Conservation (phyloP, 1,139 yeast species). For the Sugiyamaella pinicola region DNA sequence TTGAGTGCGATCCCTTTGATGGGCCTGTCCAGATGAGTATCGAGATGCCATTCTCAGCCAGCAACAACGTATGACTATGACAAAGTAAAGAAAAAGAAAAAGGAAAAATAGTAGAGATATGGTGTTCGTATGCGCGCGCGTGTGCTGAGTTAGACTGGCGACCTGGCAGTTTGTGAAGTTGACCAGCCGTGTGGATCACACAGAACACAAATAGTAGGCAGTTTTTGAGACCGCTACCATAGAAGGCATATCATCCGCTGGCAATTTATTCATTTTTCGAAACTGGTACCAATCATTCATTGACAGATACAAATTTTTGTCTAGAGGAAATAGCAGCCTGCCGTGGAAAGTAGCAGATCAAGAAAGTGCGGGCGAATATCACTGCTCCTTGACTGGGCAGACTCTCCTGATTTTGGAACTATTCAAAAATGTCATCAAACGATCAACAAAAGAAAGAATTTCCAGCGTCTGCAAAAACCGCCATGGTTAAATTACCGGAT, state of each 20-base stretch:
- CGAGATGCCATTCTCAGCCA: constrained; percentile 27
- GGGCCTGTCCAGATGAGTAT: constrained; percentile 36
- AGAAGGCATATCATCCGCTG: too few species aligned
- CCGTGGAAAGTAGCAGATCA: too few species aligned
- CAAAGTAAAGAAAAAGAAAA: not conserved
- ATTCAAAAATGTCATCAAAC: too few species aligned
- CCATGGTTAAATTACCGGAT: constrained; percentile 24
- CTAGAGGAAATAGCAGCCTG: too few species aligned
- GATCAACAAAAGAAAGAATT: constrained; percentile 18
- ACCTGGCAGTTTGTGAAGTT: not conserved
- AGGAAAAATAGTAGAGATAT: not conserved
- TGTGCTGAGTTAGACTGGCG: not conserved
- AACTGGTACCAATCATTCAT: too few species aligned
- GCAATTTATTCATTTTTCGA: too few species aligned
- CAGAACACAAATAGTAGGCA: too few species aligned
- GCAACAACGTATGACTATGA: not conserved
- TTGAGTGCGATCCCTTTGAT: constrained; percentile 44
- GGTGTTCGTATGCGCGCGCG: not conserved
- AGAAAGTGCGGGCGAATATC: too few species aligned
- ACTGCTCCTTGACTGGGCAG: too few species aligned
- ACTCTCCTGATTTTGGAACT: too few species aligned
- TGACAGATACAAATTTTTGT: too few species aligned
- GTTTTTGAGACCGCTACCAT: too few species aligned
- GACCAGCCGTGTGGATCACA: not conserved
- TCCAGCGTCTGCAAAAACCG: constrained; percentile 24